Conservation (phyloP, 139 green algal species). For the Diplosphaera chodatii region DNA sequence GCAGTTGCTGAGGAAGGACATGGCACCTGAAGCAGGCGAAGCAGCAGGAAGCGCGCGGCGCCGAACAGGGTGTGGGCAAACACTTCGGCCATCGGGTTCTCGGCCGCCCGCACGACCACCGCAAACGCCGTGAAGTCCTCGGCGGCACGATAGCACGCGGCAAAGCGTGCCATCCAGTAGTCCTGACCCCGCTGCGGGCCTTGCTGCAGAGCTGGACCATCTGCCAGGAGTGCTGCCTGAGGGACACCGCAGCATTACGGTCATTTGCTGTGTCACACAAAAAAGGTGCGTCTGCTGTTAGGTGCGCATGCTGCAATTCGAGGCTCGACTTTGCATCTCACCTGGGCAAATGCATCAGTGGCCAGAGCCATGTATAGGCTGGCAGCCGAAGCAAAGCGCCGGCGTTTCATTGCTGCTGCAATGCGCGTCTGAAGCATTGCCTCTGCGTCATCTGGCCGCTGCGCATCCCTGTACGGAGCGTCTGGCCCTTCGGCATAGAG, state of each 20-base stretch:
- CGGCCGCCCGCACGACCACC: conserved; percentile 42
- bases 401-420: conserved; percentile 50
- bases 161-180: conserved; percentile 39
- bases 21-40: conserved; percentile 34
- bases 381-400: conserved; percentile 52
- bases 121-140: conserved; percentile 76
- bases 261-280: no score
- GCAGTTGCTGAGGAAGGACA: neutral
- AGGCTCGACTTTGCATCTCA: no score
- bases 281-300: no score
- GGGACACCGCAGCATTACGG: no score
- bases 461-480: conserved; percentile 35
- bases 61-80: conserved; percentile 62
- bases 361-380: conserved; percentile 62
- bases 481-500: no score
- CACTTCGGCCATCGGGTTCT: conserved; percentile 42
- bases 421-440: conserved; percentile 38
- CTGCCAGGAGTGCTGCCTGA: no score
- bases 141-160: conserved; percentile 45
- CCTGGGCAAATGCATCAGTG: conserved; percentile 39
- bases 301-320: no score
- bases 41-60: conserved; percentile 55
- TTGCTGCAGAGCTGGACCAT: no score
- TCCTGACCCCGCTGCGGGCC: no score
- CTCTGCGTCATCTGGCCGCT: conserved; percentile 10